A percentile compares a stretch with the other conserved stretches of the same genome.
These are phyloP conservation scores for Inosperma sp. DNA, from an alignment of 768 basidiomycete genomes.

Conservation along the genomic window DNA sequence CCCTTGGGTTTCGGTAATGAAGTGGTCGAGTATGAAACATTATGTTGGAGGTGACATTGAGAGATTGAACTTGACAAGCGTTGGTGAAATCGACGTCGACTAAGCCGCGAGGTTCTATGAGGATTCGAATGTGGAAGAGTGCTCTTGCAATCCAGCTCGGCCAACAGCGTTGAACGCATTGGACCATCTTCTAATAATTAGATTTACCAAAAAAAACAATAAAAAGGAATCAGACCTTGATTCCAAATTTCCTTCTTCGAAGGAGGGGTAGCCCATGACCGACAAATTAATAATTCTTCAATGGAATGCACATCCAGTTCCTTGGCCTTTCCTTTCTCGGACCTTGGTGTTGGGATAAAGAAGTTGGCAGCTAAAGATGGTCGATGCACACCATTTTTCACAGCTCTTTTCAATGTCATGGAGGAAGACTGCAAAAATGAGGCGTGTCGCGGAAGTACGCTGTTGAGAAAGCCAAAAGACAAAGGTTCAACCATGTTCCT, in stretches of 20 bases:
- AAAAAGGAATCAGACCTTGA: slow-evolving; percentile 35
- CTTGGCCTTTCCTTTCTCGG: slow-evolving; percentile 52
- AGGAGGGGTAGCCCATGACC: slow-evolving; percentile 43
- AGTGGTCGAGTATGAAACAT: background rate
- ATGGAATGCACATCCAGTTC: slow-evolving; percentile 30
- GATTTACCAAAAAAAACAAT: slow-evolving; percentile 5
- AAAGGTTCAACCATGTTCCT: slow-evolving; percentile 61
- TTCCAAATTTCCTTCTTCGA: slow-evolving; percentile 46
- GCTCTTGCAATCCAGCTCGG: slow-evolving; percentile 24
- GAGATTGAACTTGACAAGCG: background rate
- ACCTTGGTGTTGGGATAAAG: slow-evolving; percentile 51
- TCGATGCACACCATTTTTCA: slow-evolving; percentile 9
- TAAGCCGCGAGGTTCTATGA: slow-evolving; percentile 7
- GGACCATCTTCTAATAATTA: slow-evolving; percentile 25
- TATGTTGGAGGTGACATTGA: background rate
- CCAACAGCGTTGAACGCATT: slow-evolving; percentile 34
- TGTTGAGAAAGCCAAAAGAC: slow-evolving; percentile 48
- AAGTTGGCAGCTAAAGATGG: slow-evolving; percentile 42
- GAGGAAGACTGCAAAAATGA: slow-evolving; percentile 16
- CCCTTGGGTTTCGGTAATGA: background rate
- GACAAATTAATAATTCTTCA: slow-evolving; percentile 33
- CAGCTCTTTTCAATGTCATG: slow-evolving; percentile 14
- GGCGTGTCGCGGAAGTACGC: slow-evolving; percentile 38
- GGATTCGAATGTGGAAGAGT: slow-evolving; percentile 2
- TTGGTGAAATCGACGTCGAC: slow-evolving; percentile 5